Evolutionary conservation across 192 early-diverging fungal species (phyloP), one percentile per base, ranked within the genome.

Genomic region (Mortierella antarctica): DNA sequence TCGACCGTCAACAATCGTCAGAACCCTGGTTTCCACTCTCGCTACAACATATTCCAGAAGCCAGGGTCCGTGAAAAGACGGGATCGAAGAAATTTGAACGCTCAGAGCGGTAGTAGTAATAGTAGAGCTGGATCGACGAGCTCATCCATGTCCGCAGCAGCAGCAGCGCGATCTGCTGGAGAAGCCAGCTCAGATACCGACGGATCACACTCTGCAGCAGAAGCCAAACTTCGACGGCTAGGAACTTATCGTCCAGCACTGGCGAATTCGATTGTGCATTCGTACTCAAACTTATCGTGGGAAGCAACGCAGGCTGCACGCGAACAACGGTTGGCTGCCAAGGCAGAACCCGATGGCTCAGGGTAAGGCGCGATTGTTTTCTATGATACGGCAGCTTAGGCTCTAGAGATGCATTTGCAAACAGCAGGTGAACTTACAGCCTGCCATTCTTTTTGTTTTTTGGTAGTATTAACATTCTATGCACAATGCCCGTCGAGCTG

Each of bases 191-290:
- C 15, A 9, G 9, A 8, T 31, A 14, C 62, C 31, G 31, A 31
- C 31, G 31, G 31, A 31, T 31, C 31, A 31, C 49, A 46, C 18
- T 57, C 31, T 20, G 67, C 47, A 17, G 67, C 57, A 14, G 40
- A 52, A 21, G 67, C 58, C 31, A 77, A 65, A 20, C n/a, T 70
- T 41, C 56, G 62, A 13, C 65, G 57, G 10, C 23, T 60, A 48
- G 74, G 74, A 7, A 64, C 67, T 1, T 79, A 71, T 55, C 67
- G 75, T 18, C 75, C 75, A 62, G 75, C 62, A 56, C 17, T 79
- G 57, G 75, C 75, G 4, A 67, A 63, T 6, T 79, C 75, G 10
- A 66, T 79, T 1, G 75, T 79, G 9, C 75, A 79, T 8, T 79
- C 75, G 5, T 79, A 71, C 51, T 65, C 75, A 0, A 71, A 70